Conservation (phyloP, 2,329 filamentous ascomycete species). For the Beauveria scarabaeidicola region DNA sequence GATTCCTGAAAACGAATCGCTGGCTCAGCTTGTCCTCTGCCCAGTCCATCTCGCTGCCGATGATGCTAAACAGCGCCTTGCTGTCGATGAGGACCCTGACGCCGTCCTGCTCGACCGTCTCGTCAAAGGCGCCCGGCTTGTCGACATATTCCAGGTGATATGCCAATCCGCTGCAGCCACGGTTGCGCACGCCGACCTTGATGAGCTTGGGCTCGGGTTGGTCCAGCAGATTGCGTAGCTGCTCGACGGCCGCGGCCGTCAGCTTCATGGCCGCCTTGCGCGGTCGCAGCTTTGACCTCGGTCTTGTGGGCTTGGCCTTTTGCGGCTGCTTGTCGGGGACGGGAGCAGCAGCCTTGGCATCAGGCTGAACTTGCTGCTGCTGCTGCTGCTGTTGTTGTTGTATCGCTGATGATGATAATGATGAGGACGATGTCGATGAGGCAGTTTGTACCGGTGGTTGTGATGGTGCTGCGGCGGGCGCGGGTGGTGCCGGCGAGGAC, state of each 20-base stretch:
- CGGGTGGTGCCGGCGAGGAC: constrained; percentile 14
- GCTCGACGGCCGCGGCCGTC: constrained; percentile 68
- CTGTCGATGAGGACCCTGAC: constrained; percentile 94
- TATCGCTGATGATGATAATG: constrained; percentile 8
- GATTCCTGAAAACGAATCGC: constrained; percentile 90
- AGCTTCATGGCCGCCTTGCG: constrained; percentile 89
- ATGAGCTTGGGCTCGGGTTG: constrained; percentile 89
- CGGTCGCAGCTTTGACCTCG: constrained; percentile 38
- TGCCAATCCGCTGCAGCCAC: constrained; percentile 85
- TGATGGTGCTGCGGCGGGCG: constrained; percentile 14
- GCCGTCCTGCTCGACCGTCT: constrained; percentile 89
- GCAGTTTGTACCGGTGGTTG: constrained; percentile 8
- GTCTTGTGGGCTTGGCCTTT: constrained; percentile 45
- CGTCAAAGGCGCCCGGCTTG: constrained; percentile 79
- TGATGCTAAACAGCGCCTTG: constrained; percentile 96
- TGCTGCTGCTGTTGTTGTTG: constrained; percentile 9
- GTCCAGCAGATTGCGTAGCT: constrained; percentile 67
- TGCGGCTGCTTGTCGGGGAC: constrained; percentile 59
- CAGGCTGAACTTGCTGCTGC: not conserved
- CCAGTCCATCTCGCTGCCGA: constrained; percentile 99
- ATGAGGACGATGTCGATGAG: constrained; percentile 6
- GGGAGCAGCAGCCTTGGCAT: constrained; percentile 33
- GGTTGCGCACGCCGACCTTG: constrained; percentile 86
- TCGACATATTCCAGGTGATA: constrained; percentile 96
- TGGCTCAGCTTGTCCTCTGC: constrained; percentile 89